phyloP scores from a whole-genome alignment of 2,329 filamentous ascomycete genomes.

The Scedosporium dehoogii region DNA sequence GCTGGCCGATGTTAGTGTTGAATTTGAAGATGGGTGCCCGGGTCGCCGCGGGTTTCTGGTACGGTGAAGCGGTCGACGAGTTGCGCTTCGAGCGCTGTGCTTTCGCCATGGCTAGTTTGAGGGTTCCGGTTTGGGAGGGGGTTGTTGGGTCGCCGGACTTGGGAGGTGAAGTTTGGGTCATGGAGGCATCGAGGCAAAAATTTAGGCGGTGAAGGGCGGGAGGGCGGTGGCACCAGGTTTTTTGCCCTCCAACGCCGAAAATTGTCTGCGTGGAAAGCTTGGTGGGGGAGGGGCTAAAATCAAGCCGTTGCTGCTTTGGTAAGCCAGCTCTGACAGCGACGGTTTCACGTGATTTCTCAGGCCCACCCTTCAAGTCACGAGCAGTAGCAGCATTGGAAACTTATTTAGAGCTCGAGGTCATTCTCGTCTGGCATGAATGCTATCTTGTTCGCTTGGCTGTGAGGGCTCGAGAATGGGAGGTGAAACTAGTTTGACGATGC shows the following conservation, averaged over 20 bases:
- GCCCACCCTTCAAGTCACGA: no score
- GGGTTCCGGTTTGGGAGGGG: not conserved
- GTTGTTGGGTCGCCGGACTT: not conserved
- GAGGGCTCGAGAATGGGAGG: no score
- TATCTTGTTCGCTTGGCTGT: no score
- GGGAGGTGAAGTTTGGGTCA: not conserved
- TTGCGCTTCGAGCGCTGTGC: constrained; percentile 7
- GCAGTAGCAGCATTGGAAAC: no score
- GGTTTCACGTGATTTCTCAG: no score
- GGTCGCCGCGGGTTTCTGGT: constrained; percentile 57
- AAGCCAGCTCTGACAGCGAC: no score
- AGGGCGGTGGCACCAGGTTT: not conserved
- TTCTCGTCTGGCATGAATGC: no score
- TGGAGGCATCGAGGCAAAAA: not conserved
- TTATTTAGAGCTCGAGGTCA: no score
- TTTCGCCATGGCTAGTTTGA: constrained; percentile 5
- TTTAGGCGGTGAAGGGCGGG: not conserved
- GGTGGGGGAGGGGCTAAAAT: not conserved
- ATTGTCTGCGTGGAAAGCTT: not conserved
- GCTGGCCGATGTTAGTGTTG: constrained; percentile 7
- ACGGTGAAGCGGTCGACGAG: not conserved
- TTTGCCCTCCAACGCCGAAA: not conserved
- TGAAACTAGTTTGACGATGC: no score
- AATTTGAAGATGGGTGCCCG: constrained; percentile 47
- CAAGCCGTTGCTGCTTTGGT: no score